Percentiles rank a stretch among this genome's conserved stretches.
Conservation (phyloP, 2,329 filamentous ascomycete genomes). For the Chaetomium olivaceum region DNA sequence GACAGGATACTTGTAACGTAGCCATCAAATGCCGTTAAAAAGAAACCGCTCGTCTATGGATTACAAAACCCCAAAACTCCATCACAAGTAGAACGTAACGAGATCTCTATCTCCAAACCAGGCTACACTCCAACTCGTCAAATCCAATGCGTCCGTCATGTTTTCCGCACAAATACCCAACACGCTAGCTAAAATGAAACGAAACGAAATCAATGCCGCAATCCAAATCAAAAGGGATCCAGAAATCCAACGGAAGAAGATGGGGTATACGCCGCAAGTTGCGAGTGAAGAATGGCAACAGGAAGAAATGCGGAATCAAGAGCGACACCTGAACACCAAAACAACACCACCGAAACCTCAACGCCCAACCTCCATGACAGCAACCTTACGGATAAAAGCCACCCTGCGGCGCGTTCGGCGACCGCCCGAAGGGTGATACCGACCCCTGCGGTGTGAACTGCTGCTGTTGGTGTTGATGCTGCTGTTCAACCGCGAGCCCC, state of each 20-base stretch:
- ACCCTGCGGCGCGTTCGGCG: slow-evolving; percentile 43
- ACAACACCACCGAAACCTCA: slow-evolving; percentile 10
- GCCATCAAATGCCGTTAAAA: not conserved
- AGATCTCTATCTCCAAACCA: not conserved
- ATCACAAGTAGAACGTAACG: not conserved
- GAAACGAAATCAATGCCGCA: not conserved
- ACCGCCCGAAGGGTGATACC: slow-evolving; percentile 46
- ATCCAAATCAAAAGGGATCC: not conserved
- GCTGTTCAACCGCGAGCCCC: not conserved
- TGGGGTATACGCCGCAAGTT: slow-evolving; percentile 6
- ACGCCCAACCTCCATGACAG: slow-evolving; percentile 4
- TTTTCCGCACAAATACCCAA: not conserved
- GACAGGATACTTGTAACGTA: not conserved
- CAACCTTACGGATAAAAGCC: slow-evolving; percentile 39
- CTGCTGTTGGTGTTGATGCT: slow-evolving; percentile 31
- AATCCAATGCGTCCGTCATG: not conserved
- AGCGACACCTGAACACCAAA: not conserved
- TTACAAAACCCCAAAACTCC: not conserved
- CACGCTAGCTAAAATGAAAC: not conserved
- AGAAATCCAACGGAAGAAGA: slow-evolving; percentile 1
- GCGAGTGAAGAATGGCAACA: not conserved
- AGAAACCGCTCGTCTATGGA: not conserved
- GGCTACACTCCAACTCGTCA: not conserved
- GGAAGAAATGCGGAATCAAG: not conserved
- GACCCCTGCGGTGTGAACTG: slow-evolving; percentile 46